phyloP scores from a whole-genome alignment of 441 rosid genomes.

The Euphorbia celastroides region DNA sequence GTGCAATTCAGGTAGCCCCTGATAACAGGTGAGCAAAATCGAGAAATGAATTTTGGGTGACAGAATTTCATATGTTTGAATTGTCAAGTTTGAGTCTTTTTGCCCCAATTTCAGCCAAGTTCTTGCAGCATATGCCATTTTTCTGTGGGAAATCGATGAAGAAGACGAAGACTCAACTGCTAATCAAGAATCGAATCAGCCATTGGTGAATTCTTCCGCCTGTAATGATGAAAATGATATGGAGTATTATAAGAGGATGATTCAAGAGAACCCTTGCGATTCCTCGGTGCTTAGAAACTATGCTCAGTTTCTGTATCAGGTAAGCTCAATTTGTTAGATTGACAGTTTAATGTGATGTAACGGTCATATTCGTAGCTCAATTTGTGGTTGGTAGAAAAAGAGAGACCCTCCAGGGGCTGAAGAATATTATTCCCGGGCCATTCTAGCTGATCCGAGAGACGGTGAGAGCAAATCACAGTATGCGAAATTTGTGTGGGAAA shows the following conservation, averaged over 20 bases:
- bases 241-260: slow-evolving; percentile 34
- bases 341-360: background rate
- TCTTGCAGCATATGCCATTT: slow-evolving; percentile 78
- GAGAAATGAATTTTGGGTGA: background rate
- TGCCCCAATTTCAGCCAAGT: slow-evolving; percentile 43
- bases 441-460: slow-evolving; percentile 41
- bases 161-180: slow-evolving; percentile 24
- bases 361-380: background rate
- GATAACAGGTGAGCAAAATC: slow-evolving; percentile 45
- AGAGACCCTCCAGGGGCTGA: slow-evolving; percentile 36
- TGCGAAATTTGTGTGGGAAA: slow-evolving; percentile 60
- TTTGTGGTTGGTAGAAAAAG: slow-evolving; percentile 24
- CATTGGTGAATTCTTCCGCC: slow-evolving; percentile 3
- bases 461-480: slow-evolving; percentile 53
- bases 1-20: slow-evolving; percentile 59
- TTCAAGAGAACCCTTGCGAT: slow-evolving; percentile 38
- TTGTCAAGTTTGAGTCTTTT: background rate
- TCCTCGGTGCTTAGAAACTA: slow-evolving; percentile 39
- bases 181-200: slow-evolving; percentile 14
- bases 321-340: background rate
- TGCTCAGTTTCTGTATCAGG: slow-evolving; percentile 40
- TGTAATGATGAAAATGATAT: slow-evolving; percentile 15
- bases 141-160: slow-evolving; percentile 70
- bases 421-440: slow-evolving; percentile 39
- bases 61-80: background rate